Conservation (phyloP, 305 asterid species). For the Fraxinus sp. region DNA sequence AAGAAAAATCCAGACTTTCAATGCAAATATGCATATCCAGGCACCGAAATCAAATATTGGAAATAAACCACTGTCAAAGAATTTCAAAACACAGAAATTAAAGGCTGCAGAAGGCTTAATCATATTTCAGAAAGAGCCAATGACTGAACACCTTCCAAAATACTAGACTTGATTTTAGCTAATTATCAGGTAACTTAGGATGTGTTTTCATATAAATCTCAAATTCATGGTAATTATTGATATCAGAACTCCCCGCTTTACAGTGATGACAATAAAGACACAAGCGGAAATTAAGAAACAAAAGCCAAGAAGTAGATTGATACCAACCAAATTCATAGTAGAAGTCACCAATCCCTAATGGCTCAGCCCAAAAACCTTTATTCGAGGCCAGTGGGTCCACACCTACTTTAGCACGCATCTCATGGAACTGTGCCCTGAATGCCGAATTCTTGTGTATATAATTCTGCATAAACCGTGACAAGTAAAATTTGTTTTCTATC, state of each 20-base stretch:
- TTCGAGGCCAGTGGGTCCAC: slow-evolving; percentile 97
- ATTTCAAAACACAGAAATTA: not conserved
- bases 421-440: slow-evolving; percentile 89
- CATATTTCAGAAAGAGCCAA: not conserved
- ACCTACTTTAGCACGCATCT: slow-evolving; percentile 98
- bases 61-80: not conserved
- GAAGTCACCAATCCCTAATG: slow-evolving; percentile 93
- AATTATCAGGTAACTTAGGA: not conserved
- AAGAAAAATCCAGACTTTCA: not conserved
- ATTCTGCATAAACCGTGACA: slow-evolving; percentile 52
- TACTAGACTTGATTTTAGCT: not conserved
- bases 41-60: slow-evolving; percentile 8
- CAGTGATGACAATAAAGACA: not conserved
- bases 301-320: slow-evolving; percentile 14
- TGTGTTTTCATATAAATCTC: not conserved
- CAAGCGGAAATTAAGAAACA: not conserved
- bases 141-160: not conserved
- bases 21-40: not conserved
- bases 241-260: not conserved
- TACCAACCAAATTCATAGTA: slow-evolving; percentile 91
- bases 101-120: not conserved
- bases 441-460: slow-evolving; percentile 91
- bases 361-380: slow-evolving; percentile 98
- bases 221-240: not conserved
- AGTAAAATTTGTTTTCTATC: not conserved